These are phyloP conservation scores for Sisymbrium altissimum DNA, from an alignment of 345 rosid species.

Conservation along the genomic window DNA sequence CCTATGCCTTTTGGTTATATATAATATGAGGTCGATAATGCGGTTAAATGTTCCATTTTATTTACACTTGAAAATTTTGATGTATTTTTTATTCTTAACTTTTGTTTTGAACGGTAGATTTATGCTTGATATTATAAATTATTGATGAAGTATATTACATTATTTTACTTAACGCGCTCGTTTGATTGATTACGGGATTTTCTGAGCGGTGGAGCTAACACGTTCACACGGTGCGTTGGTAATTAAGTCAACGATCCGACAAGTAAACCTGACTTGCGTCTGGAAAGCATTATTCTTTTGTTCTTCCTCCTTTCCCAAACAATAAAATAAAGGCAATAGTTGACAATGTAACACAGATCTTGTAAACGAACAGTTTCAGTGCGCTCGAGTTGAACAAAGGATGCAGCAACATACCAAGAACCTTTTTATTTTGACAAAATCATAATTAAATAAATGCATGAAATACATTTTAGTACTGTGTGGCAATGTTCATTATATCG, in stretches of 20 bases:
- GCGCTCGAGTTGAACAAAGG: not conserved
- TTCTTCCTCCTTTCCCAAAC: not conserved
- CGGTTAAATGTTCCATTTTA: not conserved
- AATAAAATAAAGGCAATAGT: not conserved
- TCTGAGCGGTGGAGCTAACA: not conserved
- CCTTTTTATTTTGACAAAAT: not conserved
- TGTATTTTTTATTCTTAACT: not conserved
- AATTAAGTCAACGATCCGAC: conserved; percentile 5
- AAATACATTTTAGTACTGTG: conserved; percentile 9
- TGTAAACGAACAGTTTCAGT: not conserved
- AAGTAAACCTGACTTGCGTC: not conserved
- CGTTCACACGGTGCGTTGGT: conserved; percentile 5
- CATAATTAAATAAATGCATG: conserved; percentile 7
- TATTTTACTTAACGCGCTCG: not conserved
- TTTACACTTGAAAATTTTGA: not conserved
- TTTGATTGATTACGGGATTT: not conserved
- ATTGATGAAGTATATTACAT: not conserved
- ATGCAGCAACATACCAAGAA: not conserved
- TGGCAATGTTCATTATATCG: conserved; percentile 8
- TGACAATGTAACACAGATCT: not conserved
- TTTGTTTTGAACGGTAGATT: not conserved
- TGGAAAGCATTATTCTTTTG: not conserved
- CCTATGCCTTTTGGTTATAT: not conserved
- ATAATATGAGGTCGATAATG: not conserved
- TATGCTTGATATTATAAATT: not conserved